phyloP scores from a whole-genome alignment of 495 filamentous ascomycete genomes.

The Aspergillus heteromorphus region DNA sequence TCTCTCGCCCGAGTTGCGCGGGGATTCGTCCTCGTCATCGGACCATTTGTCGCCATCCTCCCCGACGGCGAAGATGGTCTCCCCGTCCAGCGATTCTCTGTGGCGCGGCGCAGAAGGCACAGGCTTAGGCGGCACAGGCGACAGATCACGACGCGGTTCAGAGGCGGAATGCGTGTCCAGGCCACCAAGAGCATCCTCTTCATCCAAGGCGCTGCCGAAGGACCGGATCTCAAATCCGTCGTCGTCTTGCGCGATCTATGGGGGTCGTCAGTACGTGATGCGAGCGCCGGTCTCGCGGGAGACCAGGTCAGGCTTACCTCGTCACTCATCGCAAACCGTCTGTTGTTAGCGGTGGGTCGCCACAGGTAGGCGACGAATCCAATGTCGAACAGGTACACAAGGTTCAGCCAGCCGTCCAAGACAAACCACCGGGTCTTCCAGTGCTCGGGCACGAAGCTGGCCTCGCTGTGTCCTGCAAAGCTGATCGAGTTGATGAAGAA shows the following conservation, averaged over 20 bases:
- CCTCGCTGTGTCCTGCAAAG: conserved; percentile 75
- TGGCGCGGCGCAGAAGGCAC: conserved; percentile 37
- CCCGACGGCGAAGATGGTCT: conserved; percentile 91
- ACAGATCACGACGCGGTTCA: conserved; percentile 36
- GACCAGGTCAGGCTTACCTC: conserved; percentile 50
- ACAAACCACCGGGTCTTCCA: conserved; percentile 98
- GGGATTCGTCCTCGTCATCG: conserved; percentile 58
- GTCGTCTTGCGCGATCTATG: conserved; percentile 89
- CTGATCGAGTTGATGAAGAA: conserved; percentile 94
- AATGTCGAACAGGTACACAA: conserved; percentile 92
- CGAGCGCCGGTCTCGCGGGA: background rate
- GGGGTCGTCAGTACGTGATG: conserved; percentile 21
- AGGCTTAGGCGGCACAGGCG: conserved; percentile 49
- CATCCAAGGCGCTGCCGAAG: conserved; percentile 78
- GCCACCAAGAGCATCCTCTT: conserved; percentile 47
- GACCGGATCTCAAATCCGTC: conserved; percentile 97
- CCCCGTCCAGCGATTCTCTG: conserved; percentile 76
- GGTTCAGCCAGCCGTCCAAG: conserved; percentile 93
- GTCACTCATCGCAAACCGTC: conserved; percentile 97
- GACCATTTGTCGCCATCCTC: conserved; percentile 72
- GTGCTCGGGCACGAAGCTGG: conserved; percentile 87
- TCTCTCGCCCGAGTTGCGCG: conserved; percentile 51
- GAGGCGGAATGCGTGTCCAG: conserved; percentile 30
- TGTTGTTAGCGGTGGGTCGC: conserved; percentile 94
- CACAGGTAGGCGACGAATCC: conserved; percentile 93